These are phyloP conservation scores for Sporothrix protearum DNA, from an alignment of 2,329 filamentous ascomycete genomes.

Conservation along the genomic window DNA sequence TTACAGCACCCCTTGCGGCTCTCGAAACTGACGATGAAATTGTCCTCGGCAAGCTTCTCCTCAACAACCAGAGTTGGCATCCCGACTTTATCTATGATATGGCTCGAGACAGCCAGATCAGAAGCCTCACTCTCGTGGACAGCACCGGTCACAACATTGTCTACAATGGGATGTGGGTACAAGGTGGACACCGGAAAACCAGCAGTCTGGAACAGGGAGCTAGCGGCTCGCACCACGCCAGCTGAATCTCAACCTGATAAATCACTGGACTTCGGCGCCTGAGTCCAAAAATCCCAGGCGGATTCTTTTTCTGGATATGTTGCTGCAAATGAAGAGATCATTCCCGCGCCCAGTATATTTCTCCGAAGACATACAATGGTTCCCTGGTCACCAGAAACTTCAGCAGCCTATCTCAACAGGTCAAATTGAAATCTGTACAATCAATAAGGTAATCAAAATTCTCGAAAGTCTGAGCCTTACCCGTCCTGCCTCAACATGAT, in stretches of 20 bases:
- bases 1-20: conserved; percentile 43
- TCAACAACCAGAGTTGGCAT: conserved; percentile 45
- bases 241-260: not conserved
- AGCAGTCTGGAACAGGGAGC: conserved; percentile 15
- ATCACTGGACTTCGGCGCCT: not conserved
- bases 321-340: not conserved
- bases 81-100: conserved; percentile 28
- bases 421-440: too few species aligned
- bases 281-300: not conserved
- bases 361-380: too few species aligned
- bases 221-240: not conserved
- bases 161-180: conserved; percentile 15
- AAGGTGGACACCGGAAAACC: not conserved
- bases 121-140: conserved; percentile 12
- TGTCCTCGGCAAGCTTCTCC: conserved; percentile 42
- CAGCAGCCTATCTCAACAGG: too few species aligned
- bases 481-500: too few species aligned
- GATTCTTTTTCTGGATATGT: not conserved
- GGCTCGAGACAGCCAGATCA: not conserved
- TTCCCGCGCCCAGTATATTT: not conserved
- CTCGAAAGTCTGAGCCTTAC: too few species aligned
- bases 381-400: too few species aligned
- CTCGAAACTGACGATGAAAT: conserved; percentile 35
- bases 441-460: too few species aligned
- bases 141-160: conserved; percentile 19